Conservation (phyloP, 768 basidiomycete genomes). For the Boletus bicolor region DNA sequence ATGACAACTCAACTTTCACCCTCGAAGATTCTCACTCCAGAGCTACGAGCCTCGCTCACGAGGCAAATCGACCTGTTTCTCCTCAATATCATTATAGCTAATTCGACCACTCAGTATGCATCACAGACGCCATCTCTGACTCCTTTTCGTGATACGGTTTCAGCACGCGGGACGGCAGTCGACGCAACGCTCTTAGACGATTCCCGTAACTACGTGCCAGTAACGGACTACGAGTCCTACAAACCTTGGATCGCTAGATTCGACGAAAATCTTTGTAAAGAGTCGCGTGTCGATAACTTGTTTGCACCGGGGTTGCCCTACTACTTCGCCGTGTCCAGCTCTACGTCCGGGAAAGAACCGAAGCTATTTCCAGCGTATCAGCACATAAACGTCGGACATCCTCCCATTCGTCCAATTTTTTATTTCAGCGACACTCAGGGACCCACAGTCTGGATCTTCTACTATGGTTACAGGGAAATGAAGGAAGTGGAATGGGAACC, state of each 20-base stretch:
- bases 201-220: slow-evolving; percentile 12
- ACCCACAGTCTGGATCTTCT: too few species aligned
- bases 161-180: background rate
- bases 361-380: slow-evolving; percentile 10
- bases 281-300: too few species aligned
- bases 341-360: slow-evolving; percentile 11
- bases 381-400: background rate
- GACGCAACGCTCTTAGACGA: background rate
- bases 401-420: background rate
- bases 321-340: slow-evolving; percentile 12
- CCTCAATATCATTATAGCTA: background rate
- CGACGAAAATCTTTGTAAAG: background rate
- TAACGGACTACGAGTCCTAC: slow-evolving; percentile 10
- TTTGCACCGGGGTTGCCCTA: slow-evolving; percentile 3
- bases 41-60: background rate
- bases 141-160: slow-evolving; percentile 1
- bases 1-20: background rate
- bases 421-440: background rate
- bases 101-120: slow-evolving; percentile 2
- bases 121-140: background rate
- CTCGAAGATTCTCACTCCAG: background rate
- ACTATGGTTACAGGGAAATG: too few species aligned
- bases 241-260: slow-evolving; percentile 11
- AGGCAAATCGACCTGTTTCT: slow-evolving; percentile 4
- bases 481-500: too few species aligned